phyloP scores from a whole-genome alignment of 2,329 filamentous ascomycete genomes.

The Ceratocystiopsis brevicomis region DNA sequence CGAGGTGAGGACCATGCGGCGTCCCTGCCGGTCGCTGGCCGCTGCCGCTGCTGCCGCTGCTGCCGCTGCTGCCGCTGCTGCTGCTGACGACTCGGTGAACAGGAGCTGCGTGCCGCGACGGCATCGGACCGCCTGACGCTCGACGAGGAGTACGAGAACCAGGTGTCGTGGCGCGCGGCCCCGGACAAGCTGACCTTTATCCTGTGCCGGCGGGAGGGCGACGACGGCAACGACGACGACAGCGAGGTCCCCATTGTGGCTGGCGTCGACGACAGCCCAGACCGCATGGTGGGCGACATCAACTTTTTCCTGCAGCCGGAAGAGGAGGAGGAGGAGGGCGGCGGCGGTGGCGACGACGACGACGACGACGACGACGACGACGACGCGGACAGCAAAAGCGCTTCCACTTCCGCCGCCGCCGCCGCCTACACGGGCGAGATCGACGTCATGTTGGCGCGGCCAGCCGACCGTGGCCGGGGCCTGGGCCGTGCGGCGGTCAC shows the following conservation, averaged over 20 bases:
- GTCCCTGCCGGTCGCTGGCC: neutral
- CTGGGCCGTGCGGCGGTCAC: slow-evolving; percentile 46
- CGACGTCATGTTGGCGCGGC: slow-evolving; percentile 67
- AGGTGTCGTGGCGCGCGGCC: slow-evolving; percentile 66
- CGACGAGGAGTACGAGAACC: slow-evolving; percentile 75
- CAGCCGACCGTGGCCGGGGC: slow-evolving; percentile 38
- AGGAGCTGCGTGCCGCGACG: slow-evolving; percentile 66
- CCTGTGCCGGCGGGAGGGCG: slow-evolving; percentile 31
- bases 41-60: too few relatives aligned
- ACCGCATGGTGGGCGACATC: slow-evolving; percentile 51
- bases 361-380: too few relatives aligned
- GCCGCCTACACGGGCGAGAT: slow-evolving; percentile 42
- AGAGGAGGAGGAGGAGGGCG: slow-evolving; percentile 32
- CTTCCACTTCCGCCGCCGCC: neutral
- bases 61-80: too few relatives aligned
- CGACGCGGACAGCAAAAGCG: slow-evolving; percentile 16
- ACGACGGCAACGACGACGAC: neutral
- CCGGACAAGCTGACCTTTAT: slow-evolving; percentile 88
- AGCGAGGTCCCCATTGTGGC: neutral
- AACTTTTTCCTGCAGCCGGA: slow-evolving; percentile 59
- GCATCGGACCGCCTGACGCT: slow-evolving; percentile 72
- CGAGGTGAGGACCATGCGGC: slow-evolving; percentile 24
- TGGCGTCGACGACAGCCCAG: slow-evolving; percentile 31
- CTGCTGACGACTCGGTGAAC: neutral
- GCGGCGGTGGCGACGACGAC: slow-evolving; percentile 18